Evolutionary conservation across 2,329 filamentous ascomycete genomes (phyloP), one percentile per base, ranked within the genome.

Genomic region (Arthrobotrys megalospora): DNA sequence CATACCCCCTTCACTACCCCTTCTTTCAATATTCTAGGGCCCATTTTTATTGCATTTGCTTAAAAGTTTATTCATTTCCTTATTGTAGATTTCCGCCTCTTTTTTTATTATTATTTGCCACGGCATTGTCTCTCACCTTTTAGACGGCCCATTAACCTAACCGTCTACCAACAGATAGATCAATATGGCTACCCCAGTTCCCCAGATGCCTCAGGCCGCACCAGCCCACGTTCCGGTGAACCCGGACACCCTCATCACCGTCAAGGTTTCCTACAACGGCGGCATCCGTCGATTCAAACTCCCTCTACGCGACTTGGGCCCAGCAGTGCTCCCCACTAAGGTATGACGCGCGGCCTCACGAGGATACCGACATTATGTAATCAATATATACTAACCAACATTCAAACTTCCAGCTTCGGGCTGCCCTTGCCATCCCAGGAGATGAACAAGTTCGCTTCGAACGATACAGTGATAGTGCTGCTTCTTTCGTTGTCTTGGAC

Each of bases 381-480:
- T 73, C 69, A 45, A 38, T 6, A 43, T 32, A 62, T 75, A 66
- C 52, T 79, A 32, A 73, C 64, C 1, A 55, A 19, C 7, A 32
- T 38, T 55, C 21, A 14, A 50, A 38, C 53, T 10, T 45, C 3
- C 84, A 95, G 93, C 88, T 97, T 81, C 92, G 92, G 81, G 85
- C 86, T 80, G 86, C 91, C 68, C 89, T 97, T 65, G 85, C 87
- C 79, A 90, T 96, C 81, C 88, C 89, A 38, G 83, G 87, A 58
- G 87, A 90, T 82, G 87, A 89, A 78, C 85, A 89, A 64, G 88
- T 91, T 83, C 85, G 90, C 82, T 91, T 98, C 82, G 94, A 98
- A 87, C 93, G 96, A 81, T 99, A 94, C 86, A 98, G 96, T 80
- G 96, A 99, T 85, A 97, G 94, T 80, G 93, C 93, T 80, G 91